Evolutionary conservation across 208 protist genomes (phyloP).

Genomic region (Leishmania aethiopica): DNA sequence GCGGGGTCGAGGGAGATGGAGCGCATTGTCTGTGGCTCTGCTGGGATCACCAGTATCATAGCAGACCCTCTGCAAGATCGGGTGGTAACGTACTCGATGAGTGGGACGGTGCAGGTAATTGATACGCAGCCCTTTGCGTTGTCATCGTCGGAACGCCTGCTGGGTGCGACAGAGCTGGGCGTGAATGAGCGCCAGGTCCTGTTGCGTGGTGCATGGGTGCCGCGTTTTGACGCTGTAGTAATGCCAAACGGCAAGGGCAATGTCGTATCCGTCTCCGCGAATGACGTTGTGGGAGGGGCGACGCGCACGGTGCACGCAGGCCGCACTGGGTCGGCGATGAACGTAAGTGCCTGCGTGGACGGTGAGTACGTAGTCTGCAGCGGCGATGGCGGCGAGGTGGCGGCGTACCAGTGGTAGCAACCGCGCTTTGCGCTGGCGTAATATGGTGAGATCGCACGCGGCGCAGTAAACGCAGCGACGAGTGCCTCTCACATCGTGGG

Average conservation of each 20-base stretch:
- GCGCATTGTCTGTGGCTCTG: conserved; percentile 35
- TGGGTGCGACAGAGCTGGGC: conserved; percentile 36
- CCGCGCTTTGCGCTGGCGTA: not conserved
- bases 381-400: conserved; percentile 34
- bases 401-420: conserved; percentile 35
- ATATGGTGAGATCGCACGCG: not conserved
- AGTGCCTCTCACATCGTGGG: not conserved
- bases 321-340: conserved; percentile 15
- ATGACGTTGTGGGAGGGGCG: conserved; percentile 24
- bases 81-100: conserved; percentile 60
- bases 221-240: conserved; percentile 16
- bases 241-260: conserved; percentile 32
- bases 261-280: conserved; percentile 22
- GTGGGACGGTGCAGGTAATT: conserved; percentile 41
- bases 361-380: conserved; percentile 42
- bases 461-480: not conserved
- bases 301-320: conserved; percentile 13
- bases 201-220: conserved; percentile 48
- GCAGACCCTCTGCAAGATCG: conserved; percentile 15
- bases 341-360: conserved; percentile 35
- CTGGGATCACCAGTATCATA: conserved; percentile 43
- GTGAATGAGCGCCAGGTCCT: conserved; percentile 41
- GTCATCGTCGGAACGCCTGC: conserved; percentile 48
- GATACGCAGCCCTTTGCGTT: conserved; percentile 80
- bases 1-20: conserved; percentile 35